Evolutionary conservation across 2,329 filamentous ascomycete species (phyloP).

Genomic region (Dactylellina parvicollis): DNA sequence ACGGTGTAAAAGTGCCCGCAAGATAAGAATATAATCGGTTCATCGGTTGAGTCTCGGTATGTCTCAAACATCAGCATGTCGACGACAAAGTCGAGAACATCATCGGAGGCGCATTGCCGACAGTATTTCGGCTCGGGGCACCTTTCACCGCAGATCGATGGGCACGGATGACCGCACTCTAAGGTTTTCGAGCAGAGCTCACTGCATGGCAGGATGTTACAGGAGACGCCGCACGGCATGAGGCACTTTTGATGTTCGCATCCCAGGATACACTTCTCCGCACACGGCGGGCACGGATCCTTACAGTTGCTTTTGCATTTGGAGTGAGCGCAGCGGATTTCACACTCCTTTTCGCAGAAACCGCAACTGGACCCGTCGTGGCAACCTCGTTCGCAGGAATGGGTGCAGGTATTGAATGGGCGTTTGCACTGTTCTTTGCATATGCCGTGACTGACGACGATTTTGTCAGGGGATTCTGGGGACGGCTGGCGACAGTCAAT

Average conservation of each 20-base stretch:
- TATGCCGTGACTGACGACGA: constrained; percentile 62
- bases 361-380: constrained; percentile 66
- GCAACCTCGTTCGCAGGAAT: constrained; percentile 67
- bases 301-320: constrained; percentile 68
- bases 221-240: constrained; percentile 72
- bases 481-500: constrained; percentile 63
- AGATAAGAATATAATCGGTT: constrained; percentile 71
- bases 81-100: constrained; percentile 65
- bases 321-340: constrained; percentile 69
- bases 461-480: constrained; percentile 58
- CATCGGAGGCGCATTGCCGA: constrained; percentile 66
- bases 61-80: constrained; percentile 68
- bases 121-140: constrained; percentile 69
- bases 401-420: constrained; percentile 67
- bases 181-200: constrained; percentile 68
- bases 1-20: constrained; percentile 74
- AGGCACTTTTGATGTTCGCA: constrained; percentile 67
- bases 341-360: constrained; percentile 66
- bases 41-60: constrained; percentile 70
- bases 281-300: constrained; percentile 72
- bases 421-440: constrained; percentile 67
- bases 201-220: constrained; percentile 73
- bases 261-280: constrained; percentile 67
- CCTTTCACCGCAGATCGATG: constrained; percentile 72
- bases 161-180: constrained; percentile 72